Percentiles rank a stretch among this genome's conserved stretches.
Evolutionary conservation across 1,284 basidiomycete species (phyloP).

Genomic region (Stygiomarasmius scandens): DNA sequence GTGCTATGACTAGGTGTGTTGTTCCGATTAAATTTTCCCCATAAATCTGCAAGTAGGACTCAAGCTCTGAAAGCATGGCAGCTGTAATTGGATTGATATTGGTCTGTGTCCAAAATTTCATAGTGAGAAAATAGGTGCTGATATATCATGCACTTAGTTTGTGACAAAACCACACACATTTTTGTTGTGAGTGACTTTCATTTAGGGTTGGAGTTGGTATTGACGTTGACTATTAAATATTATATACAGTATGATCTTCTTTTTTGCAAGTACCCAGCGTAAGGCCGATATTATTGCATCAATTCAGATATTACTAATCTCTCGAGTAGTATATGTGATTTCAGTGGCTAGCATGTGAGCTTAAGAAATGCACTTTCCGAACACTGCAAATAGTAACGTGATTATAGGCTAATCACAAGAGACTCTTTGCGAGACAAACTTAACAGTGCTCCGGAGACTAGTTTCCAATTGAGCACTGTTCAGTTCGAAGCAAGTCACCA

Average conservation of each 20-base stretch:
- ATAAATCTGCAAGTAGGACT: too few relatives aligned
- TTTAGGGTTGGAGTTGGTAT: neutral
- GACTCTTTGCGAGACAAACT: too few relatives aligned
- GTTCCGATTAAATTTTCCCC: neutral
- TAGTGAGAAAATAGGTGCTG: too few relatives aligned
- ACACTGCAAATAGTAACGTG: too few relatives aligned
- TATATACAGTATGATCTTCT: constrained; percentile 3
- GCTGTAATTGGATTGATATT: neutral
- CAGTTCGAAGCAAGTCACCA: too few relatives aligned
- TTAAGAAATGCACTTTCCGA: too few relatives aligned
- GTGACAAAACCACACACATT: neutral
- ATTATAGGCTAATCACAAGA: too few relatives aligned
- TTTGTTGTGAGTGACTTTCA: neutral
- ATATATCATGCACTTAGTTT: constrained; percentile 2
- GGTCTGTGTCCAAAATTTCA: neutral
- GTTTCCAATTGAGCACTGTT: too few relatives aligned
- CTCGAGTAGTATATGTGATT: too few relatives aligned
- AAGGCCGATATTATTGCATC: neutral
- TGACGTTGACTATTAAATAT: neutral
- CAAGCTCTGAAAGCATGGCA: too few relatives aligned
- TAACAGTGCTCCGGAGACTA: too few relatives aligned
- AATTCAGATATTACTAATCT: neutral
- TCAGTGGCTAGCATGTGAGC: too few relatives aligned
- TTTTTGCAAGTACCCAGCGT: constrained; percentile 7
- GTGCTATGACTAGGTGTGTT: constrained; percentile 3